These are phyloP conservation scores for Saposhnikovia divaricata DNA, from an alignment of 129 eudicot genomes.

Conservation along the genomic window DNA sequence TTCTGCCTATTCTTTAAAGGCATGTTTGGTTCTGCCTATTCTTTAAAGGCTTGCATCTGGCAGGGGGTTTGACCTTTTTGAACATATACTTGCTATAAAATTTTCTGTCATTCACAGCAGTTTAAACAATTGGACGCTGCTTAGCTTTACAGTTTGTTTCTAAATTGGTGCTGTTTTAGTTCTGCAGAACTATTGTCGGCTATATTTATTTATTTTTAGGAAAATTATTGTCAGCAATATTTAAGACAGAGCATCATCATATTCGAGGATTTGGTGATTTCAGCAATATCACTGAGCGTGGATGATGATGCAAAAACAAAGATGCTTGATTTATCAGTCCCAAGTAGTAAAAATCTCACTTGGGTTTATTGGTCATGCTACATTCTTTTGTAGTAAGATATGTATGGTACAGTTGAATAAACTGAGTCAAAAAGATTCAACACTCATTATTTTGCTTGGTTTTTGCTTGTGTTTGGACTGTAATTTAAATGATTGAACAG, in stretches of 20 bases:
- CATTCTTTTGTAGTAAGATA: neutral
- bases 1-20: neutral
- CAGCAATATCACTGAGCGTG: neutral
- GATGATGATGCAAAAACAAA: neutral
- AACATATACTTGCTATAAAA: neutral
- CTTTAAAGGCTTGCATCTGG: conserved; percentile 53
- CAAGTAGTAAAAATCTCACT: conserved; percentile 6
- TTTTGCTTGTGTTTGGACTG: neutral
- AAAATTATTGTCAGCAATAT: neutral
- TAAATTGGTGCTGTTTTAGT: neutral
- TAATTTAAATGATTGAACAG: neutral
- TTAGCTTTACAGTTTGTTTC: neutral
- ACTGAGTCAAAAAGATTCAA: conserved; percentile 2
- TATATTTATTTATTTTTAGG: no score
- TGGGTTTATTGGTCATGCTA: conserved; percentile 6
- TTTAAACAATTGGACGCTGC: neutral
- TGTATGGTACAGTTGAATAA: conserved; percentile 1
- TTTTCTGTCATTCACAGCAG: neutral
- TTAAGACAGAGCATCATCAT: conserved; percentile 8
- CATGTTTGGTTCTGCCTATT: no score
- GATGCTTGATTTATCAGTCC: conserved; percentile 10
- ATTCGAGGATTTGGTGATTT: neutral
- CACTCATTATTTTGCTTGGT: conserved; percentile 8
- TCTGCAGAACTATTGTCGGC: neutral
- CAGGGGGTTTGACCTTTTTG: neutral